Percentiles rank a stretch among this genome's conserved stretches.
phyloP scores from a whole-genome alignment of 257 asterid species.

The Jasminum sambac region DNA sequence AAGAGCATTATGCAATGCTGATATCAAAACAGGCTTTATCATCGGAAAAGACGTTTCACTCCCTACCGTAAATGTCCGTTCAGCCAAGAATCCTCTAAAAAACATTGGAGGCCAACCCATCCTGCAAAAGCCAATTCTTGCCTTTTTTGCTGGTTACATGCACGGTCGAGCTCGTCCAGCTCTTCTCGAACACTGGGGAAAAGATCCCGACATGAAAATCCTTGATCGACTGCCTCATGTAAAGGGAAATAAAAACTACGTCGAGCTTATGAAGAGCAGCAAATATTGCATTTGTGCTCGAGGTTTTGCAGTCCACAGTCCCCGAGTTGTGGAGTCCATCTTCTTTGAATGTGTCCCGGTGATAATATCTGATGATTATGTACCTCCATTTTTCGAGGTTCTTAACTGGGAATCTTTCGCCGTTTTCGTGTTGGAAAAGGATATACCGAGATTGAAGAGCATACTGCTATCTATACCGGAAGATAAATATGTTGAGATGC shows the following conservation, averaged over 20 bases:
- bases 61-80: conserved; percentile 37
- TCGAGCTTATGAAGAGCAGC: conserved; percentile 43
- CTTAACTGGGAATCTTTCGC: conserved; percentile 49
- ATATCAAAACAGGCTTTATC: conserved; percentile 36
- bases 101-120: conserved; percentile 35
- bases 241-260: conserved; percentile 34
- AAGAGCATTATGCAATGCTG: conserved; percentile 53
- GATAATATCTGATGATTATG: conserved; percentile 43
- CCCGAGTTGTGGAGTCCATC: conserved; percentile 48
- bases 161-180: conserved; percentile 43
- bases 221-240: conserved; percentile 30
- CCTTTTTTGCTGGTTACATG: conserved; percentile 54
- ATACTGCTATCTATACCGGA: conserved; percentile 37
- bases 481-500: conserved; percentile 38
- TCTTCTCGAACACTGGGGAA: conserved; percentile 43
- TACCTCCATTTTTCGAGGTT: conserved; percentile 46
- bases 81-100: conserved; percentile 30
- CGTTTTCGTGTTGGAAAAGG: conserved; percentile 38
- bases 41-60: conserved; percentile 47
- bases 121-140: conserved; percentile 27
- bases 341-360: conserved; percentile 42
- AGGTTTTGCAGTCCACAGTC: conserved; percentile 45
- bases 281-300: conserved; percentile 48
- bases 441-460: conserved; percentile 44
- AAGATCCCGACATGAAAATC: conserved; percentile 45